Evolutionary conservation across 495 filamentous ascomycete genomes (phyloP).

Genomic region (Penicillium pulvis): DNA sequence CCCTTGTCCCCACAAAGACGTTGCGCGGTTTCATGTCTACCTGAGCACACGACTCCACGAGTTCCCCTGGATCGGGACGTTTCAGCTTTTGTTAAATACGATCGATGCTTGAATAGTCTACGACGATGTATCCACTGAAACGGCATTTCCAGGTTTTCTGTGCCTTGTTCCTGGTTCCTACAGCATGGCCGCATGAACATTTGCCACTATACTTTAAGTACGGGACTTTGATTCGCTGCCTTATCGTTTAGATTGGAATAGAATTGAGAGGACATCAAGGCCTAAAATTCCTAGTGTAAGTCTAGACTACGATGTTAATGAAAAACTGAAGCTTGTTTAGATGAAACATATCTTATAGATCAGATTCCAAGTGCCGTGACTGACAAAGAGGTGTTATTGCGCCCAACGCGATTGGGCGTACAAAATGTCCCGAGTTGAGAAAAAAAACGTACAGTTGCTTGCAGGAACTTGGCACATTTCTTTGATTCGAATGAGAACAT

Average conservation of each 20-base stretch:
- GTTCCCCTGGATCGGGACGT: constrained; percentile 5
- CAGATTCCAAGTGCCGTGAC: background rate
- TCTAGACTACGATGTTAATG: too few relatives aligned
- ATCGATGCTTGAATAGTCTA: background rate
- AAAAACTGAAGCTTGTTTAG: background rate
- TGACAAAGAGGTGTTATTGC: background rate
- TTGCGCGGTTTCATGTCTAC: too few relatives aligned
- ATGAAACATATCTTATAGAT: background rate
- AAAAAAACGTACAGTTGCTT: background rate
- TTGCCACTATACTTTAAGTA: background rate
- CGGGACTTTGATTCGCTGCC: background rate
- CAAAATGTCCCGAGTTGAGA: background rate
- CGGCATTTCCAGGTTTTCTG: background rate
- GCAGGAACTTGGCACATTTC: background rate
- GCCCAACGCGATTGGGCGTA: constrained; percentile 3
- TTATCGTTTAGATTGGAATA: background rate
- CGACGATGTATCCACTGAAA: background rate
- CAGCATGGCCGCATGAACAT: background rate
- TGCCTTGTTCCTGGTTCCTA: constrained; percentile 2
- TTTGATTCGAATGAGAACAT: background rate
- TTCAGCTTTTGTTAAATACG: constrained; percentile 1
- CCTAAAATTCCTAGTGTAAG: too few relatives aligned
- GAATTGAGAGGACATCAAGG: too few relatives aligned
- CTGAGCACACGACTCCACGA: constrained; percentile 9
- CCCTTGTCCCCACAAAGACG: too few relatives aligned